Conservation (phyloP, 106 monocot species). For the Iris macrosiphon region DNA sequence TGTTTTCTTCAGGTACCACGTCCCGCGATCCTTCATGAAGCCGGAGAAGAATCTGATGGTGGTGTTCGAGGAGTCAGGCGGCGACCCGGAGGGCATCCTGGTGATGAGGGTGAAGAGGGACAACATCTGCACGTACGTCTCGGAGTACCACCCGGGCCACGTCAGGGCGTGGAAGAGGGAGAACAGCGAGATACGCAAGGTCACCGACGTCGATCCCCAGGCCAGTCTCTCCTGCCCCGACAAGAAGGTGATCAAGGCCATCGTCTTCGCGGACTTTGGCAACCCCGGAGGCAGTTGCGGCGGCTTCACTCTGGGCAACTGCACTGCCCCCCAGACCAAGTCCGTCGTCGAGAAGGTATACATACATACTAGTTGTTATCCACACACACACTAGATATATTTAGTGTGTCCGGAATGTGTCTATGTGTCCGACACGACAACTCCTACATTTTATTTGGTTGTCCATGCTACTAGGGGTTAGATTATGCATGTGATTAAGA, state of each 20-base stretch:
- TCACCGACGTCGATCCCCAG: conserved; percentile 31
- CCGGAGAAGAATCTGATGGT: conserved; percentile 9
- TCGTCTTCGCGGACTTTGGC: too few species aligned
- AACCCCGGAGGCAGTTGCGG: conserved; percentile 55
- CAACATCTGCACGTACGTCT: conserved; percentile 53
- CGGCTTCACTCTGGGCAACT: conserved; percentile 47
- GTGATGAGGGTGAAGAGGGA: conserved; percentile 52
- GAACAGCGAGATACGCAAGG: conserved; percentile 6
- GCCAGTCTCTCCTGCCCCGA: conserved; percentile 30
- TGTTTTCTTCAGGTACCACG: conserved; percentile 34
- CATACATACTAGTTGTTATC: neutral
- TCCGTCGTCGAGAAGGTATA: conserved; percentile 43
- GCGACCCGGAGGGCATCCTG: conserved; percentile 41
- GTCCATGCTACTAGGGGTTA: too few species aligned
- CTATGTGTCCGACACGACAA: too few species aligned
- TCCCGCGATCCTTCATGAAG: conserved; percentile 58
- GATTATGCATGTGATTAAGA: too few species aligned
- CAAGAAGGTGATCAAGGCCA: conserved; percentile 35
- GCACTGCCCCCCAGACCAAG: conserved; percentile 33
- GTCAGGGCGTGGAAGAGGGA: neutral
- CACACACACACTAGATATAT: too few species aligned
- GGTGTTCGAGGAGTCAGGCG: conserved; percentile 15
- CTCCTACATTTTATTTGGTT: too few species aligned
- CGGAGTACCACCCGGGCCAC: conserved; percentile 5
- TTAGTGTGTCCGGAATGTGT: too few species aligned